Conservation (phyloP, 1,139 yeast species). For the Blastobotrys proliferans region DNA sequence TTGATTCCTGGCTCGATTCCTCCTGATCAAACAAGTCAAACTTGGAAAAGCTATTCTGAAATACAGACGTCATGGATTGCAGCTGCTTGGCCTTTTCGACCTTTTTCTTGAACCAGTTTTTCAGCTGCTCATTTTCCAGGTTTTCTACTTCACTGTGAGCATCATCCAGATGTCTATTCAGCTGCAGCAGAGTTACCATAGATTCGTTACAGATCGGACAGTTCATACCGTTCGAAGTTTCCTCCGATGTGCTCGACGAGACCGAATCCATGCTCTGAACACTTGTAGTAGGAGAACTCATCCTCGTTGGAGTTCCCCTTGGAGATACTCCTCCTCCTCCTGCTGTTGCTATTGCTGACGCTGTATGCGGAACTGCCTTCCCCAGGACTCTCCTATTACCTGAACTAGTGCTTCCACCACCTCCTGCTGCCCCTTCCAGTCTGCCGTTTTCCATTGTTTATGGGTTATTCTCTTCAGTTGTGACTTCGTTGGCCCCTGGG, state of each 20-base stretch:
- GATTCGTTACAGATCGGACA: slow-evolving; percentile 73
- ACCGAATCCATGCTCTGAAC: slow-evolving; percentile 4
- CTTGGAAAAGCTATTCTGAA: slow-evolving; percentile 32
- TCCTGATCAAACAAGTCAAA: slow-evolving; percentile 35
- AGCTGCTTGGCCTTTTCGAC: slow-evolving; percentile 30
- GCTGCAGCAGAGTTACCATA: slow-evolving; percentile 53
- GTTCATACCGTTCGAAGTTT: slow-evolving; percentile 19
- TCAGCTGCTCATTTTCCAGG: slow-evolving; percentile 36
- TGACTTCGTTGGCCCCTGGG: neutral
- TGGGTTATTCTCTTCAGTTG: neutral
- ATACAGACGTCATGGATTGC: slow-evolving; percentile 27
- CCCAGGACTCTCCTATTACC: slow-evolving; percentile 11
- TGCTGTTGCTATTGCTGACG: neutral
- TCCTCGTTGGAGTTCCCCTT: neutral
- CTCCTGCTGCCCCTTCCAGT: too few species aligned
- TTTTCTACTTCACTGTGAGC: slow-evolving; percentile 45
- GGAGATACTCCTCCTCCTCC: neutral
- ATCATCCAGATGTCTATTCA: slow-evolving; percentile 72
- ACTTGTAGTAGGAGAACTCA: slow-evolving; percentile 5
- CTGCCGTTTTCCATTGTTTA: too few species aligned
- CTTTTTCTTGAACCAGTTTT: slow-evolving; percentile 38
- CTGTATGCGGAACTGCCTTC: slow-evolving; percentile 1
- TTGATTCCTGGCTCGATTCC: slow-evolving; percentile 14
- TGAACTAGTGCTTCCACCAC: too few species aligned
- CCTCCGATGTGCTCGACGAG: slow-evolving; percentile 12